Percentiles rank a stretch among this genome's conserved stretches.
Evolutionary conservation across 306 rosid species (phyloP).

Genomic region (Arachis stenosperma): DNA sequence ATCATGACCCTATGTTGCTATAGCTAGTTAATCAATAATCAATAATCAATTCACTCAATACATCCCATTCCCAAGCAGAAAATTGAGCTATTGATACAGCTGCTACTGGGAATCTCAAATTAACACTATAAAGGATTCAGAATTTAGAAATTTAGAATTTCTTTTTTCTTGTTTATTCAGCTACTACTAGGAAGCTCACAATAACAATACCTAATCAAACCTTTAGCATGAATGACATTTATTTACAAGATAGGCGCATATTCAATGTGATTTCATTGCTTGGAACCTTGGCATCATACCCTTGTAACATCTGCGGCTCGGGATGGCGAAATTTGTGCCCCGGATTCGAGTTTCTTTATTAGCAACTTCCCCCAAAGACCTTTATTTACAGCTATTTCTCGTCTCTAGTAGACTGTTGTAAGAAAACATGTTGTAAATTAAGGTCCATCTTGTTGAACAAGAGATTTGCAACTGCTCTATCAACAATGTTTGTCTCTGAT

Average conservation of each 20-base stretch:
- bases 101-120: neutral
- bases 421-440: constrained; percentile 40
- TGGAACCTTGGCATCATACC: constrained; percentile 52
- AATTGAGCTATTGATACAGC: constrained; percentile 40
- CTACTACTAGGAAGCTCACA: constrained; percentile 14
- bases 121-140: neutral
- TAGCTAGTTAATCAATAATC: neutral
- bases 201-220: constrained; percentile 36
- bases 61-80: constrained; percentile 32
- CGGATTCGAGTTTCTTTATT: constrained; percentile 33
- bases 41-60: constrained; percentile 2
- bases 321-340: constrained; percentile 12
- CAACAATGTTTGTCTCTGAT: constrained; percentile 69
- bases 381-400: constrained; percentile 22
- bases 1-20: neutral
- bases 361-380: constrained; percentile 23
- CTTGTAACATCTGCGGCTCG: neutral
- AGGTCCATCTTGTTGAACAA: constrained; percentile 66
- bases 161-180: constrained; percentile 29
- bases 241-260: constrained; percentile 32
- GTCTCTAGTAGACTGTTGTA: constrained; percentile 29
- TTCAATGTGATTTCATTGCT: constrained; percentile 31
- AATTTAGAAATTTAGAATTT: constrained; percentile 19
- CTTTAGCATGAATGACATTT: constrained; percentile 41
- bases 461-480: constrained; percentile 85